Percentiles rank a stretch among this genome's conserved stretches.
Conservation (phyloP, 2,329 filamentous ascomycete species). For the Alternaria conjuncta region DNA sequence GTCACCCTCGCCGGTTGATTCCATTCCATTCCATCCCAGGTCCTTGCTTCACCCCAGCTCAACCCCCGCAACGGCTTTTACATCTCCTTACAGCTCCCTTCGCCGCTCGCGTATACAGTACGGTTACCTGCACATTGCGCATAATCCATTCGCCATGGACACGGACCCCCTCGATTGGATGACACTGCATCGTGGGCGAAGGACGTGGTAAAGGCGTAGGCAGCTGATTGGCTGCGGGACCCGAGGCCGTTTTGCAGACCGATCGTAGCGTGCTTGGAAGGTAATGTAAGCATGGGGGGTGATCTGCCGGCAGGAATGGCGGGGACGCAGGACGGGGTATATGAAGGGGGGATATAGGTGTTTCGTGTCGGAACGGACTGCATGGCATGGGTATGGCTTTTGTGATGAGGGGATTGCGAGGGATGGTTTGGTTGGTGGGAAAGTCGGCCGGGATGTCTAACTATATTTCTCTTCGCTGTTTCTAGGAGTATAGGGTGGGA, state of each 20-base stretch:
- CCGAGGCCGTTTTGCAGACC: not conserved
- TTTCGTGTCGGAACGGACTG: not conserved
- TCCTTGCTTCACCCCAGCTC: not conserved
- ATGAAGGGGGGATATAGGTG: not conserved
- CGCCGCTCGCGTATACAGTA: not conserved
- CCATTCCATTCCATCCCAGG: not conserved
- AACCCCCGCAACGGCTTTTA: not conserved
- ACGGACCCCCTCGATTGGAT: not conserved
- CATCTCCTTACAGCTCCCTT: not conserved
- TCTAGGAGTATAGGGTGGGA: not conserved
- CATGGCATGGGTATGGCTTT: not conserved
- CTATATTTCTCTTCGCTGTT: no score
- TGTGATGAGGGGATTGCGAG: not conserved
- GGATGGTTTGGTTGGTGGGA: not conserved
- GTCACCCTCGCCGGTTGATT: not conserved
- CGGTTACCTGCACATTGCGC: constrained; percentile 1
- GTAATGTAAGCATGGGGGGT: not conserved
- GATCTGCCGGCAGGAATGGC: not conserved
- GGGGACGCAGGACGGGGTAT: not conserved
- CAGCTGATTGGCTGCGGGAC: not conserved
- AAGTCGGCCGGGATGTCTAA: not conserved
- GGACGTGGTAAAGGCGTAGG: not conserved
- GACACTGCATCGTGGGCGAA: not conserved
- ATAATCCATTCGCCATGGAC: not conserved
- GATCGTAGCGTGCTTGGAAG: not conserved